Evolutionary conservation across 495 filamentous ascomycete species (phyloP).

Genomic region (Podospora fimiseda): DNA sequence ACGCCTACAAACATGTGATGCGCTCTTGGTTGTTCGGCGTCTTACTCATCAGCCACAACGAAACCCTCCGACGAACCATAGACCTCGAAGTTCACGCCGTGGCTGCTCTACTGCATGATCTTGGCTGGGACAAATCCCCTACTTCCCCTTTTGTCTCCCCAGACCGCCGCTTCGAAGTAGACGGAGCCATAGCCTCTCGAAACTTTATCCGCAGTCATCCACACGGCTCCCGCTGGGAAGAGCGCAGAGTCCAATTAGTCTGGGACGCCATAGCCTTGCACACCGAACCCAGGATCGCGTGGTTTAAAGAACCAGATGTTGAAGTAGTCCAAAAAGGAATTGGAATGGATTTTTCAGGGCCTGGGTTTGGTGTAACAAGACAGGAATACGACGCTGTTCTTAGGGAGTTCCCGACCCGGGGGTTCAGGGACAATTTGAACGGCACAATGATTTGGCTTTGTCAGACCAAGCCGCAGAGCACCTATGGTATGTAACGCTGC

Average conservation of each 20-base stretch:
- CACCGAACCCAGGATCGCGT: constrained; percentile 34
- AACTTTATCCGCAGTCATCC: constrained; percentile 33
- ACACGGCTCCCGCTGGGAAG: constrained; percentile 28
- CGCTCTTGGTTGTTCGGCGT: constrained; percentile 41
- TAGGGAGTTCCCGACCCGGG: constrained; percentile 30
- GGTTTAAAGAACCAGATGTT: constrained; percentile 44
- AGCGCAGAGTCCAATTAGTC: constrained; percentile 36
- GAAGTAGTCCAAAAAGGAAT: constrained; percentile 35
- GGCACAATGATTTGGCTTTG: constrained; percentile 23
- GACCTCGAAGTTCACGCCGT: constrained; percentile 48
- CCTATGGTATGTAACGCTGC: constrained; percentile 6
- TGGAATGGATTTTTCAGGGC: constrained; percentile 42
- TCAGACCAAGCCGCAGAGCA: constrained; percentile 18
- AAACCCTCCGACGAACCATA: constrained; percentile 22
- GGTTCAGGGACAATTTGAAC: constrained; percentile 23
- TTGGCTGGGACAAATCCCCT: constrained; percentile 41
- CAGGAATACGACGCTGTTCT: constrained; percentile 28
- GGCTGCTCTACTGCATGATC: constrained; percentile 47
- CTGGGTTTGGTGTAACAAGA: constrained; percentile 17
- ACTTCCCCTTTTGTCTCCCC: constrained; percentile 25
- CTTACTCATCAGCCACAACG: constrained; percentile 33
- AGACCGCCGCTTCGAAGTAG: constrained; percentile 53
- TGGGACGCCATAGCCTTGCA: constrained; percentile 54
- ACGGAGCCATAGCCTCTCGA: constrained; percentile 44
- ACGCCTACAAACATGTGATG: constrained; percentile 44